A percentile compares a stretch with the other conserved stretches of the same genome.
Evolutionary conservation across 177 flowering plant species (phyloP).

Genomic region (Vitis hybrid): DNA sequence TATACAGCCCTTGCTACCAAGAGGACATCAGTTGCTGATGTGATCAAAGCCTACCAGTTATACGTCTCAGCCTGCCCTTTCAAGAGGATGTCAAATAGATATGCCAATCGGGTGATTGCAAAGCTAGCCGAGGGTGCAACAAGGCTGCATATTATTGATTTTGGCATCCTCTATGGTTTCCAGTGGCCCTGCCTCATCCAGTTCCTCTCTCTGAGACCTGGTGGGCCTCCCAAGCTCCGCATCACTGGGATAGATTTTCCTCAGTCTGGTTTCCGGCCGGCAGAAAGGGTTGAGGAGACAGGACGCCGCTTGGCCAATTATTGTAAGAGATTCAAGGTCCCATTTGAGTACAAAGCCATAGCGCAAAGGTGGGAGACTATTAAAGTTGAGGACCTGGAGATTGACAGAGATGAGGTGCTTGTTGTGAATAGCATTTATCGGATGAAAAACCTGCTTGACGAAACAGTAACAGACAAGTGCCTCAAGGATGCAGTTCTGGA

Average conservation of each 20-base stretch:
- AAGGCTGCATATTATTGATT: slow-evolving; percentile 8
- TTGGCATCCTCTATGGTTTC: slow-evolving; percentile 12
- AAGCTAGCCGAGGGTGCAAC: neutral
- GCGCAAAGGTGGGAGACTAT: slow-evolving; percentile 30
- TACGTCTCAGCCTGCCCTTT: slow-evolving; percentile 12
- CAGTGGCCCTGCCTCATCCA: slow-evolving; percentile 13
- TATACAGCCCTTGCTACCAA: neutral
- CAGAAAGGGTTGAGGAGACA: slow-evolving; percentile 13
- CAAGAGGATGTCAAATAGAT: neutral
- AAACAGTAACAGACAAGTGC: slow-evolving; percentile 19
- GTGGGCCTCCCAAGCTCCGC: slow-evolving; percentile 15
- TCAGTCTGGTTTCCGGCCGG: slow-evolving; percentile 16
- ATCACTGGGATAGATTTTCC: slow-evolving; percentile 18
- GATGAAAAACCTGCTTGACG: slow-evolving; percentile 26
- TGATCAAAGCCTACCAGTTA: slow-evolving; percentile 12
- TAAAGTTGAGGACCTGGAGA: slow-evolving; percentile 21
- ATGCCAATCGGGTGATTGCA: neutral
- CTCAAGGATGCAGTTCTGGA: slow-evolving; percentile 27
- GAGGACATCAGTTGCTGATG: slow-evolving; percentile 7
- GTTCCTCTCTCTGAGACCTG: slow-evolving; percentile 7
- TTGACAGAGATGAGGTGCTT: slow-evolving; percentile 18
- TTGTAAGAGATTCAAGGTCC: slow-evolving; percentile 13
- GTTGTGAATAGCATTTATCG: slow-evolving; percentile 25
- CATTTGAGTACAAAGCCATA: slow-evolving; percentile 13
- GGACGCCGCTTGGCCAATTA: slow-evolving; percentile 6